Conservation (phyloP, 495 filamentous ascomycete species). For the Parmelia sp. region DNA sequence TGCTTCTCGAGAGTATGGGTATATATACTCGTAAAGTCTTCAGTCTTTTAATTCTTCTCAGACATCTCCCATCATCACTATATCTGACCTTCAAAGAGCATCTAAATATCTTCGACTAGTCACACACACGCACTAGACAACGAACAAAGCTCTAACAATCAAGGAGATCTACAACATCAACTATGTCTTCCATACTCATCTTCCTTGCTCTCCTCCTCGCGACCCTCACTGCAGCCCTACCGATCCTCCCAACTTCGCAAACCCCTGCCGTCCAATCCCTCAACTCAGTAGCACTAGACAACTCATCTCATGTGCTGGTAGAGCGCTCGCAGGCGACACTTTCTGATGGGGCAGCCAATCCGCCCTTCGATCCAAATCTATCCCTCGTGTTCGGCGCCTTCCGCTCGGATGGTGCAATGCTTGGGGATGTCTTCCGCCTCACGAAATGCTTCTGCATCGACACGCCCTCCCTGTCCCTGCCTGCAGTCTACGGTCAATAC, state of each 20-base stretch:
- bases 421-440: neutral
- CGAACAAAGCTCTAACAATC: neutral
- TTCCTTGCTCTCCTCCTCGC: neutral
- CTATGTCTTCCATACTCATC: neutral
- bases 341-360: neutral
- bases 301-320: neutral
- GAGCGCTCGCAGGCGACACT: too few relatives aligned
- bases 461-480: neutral
- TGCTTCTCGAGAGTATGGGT: neutral
- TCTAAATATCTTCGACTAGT: neutral
- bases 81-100: neutral
- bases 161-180: neutral
- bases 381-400: too few relatives aligned
- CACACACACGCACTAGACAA: neutral
- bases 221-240: neutral
- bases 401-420: neutral
- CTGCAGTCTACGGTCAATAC: conserved; percentile 1
- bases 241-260: neutral
- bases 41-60: neutral
- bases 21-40: neutral
- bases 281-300: neutral
- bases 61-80: neutral
- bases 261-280: neutral
- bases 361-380: neutral
- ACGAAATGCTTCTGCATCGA: neutral